These are phyloP conservation scores for Betula pendula DNA, from an alignment of 306 rosid genomes.

Conservation along the genomic window DNA sequence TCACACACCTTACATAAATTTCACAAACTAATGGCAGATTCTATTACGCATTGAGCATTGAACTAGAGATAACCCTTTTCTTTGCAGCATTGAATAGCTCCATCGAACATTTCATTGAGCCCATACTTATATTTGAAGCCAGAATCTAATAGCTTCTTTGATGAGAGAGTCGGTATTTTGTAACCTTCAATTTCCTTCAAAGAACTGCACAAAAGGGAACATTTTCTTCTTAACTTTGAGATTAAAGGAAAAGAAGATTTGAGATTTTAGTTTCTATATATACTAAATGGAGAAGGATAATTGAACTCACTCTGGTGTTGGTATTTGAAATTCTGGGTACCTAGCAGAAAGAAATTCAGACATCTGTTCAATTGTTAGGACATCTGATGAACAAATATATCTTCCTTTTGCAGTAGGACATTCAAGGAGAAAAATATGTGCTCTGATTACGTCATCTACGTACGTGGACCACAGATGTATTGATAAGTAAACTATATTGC, in stretches of 20 bases:
- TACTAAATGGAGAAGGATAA: not conserved
- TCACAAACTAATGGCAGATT: too few species aligned
- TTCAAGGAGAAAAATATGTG: constrained; percentile 60
- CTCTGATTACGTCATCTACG: constrained; percentile 63
- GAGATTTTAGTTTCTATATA: not conserved
- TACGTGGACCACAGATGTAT: constrained; percentile 49
- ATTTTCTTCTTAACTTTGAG: not conserved
- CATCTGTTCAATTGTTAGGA: constrained; percentile 31
- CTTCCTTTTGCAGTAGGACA: constrained; percentile 54
- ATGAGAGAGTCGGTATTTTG: constrained; percentile 25
- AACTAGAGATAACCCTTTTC: constrained; percentile 43
- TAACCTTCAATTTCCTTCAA: constrained; percentile 23
- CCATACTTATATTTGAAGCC: constrained; percentile 54
- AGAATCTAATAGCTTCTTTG: constrained; percentile 51
- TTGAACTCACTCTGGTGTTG: constrained; percentile 54
- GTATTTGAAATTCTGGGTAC: constrained; percentile 50
- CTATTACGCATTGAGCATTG: too few species aligned
- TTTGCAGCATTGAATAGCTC: constrained; percentile 46
- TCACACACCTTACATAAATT: too few species aligned
- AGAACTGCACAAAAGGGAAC: constrained; percentile 30
- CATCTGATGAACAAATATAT: constrained; percentile 55
- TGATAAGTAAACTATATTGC: constrained; percentile 24
- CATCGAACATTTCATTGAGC: constrained; percentile 43
- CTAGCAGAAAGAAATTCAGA: constrained; percentile 34
- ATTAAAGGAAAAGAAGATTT: not conserved